These are phyloP conservation scores for Coemansia sp. DNA, from an alignment of 192 early-diverging fungal genomes.

Conservation along the genomic window DNA sequence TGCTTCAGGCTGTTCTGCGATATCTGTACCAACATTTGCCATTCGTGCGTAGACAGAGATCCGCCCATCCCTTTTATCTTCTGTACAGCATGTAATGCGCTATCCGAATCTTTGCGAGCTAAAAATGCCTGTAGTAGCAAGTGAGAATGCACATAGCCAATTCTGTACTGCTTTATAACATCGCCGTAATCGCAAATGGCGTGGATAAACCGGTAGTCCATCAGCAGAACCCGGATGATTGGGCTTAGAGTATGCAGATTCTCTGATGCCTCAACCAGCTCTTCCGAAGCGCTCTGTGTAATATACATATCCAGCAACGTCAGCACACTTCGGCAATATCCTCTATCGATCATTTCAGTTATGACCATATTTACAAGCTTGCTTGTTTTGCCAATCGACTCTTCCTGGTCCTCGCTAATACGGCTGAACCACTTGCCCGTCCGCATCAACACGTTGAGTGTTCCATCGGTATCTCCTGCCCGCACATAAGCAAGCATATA, in stretches of 20 bases:
- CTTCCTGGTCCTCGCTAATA: not conserved
- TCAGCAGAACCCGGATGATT: slow-evolving; percentile 22
- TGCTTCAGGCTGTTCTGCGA: not conserved
- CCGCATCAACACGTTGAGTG: slow-evolving; percentile 13
- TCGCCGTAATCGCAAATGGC: slow-evolving; percentile 22
- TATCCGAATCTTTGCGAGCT: not conserved
- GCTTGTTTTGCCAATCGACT: slow-evolving; percentile 4
- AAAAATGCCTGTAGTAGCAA: slow-evolving; percentile 10
- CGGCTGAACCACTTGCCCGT: slow-evolving; percentile 16
- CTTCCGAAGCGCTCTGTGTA: not conserved
- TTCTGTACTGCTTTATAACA: slow-evolving; percentile 1
- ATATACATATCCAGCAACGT: slow-evolving; percentile 17
- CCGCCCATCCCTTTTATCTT: slow-evolving; percentile 14
- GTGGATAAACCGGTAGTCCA: slow-evolving; percentile 14
- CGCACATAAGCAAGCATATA: slow-evolving; percentile 31
- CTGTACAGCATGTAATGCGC: slow-evolving; percentile 1
- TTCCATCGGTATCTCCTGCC: slow-evolving; percentile 5
- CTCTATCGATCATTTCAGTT: slow-evolving; percentile 10
- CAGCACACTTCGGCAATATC: slow-evolving; percentile 11
- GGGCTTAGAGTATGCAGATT: slow-evolving; percentile 30
- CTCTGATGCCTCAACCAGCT: slow-evolving; percentile 13
- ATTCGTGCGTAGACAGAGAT: slow-evolving; percentile 10
- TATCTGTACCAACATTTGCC: slow-evolving; percentile 9
- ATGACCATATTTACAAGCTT: slow-evolving; percentile 39
- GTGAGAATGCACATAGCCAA: not conserved